These are phyloP conservation scores for Trichaptum fuscoviolaceum DNA, from an alignment of 768 basidiomycete genomes.

Conservation along the genomic window DNA sequence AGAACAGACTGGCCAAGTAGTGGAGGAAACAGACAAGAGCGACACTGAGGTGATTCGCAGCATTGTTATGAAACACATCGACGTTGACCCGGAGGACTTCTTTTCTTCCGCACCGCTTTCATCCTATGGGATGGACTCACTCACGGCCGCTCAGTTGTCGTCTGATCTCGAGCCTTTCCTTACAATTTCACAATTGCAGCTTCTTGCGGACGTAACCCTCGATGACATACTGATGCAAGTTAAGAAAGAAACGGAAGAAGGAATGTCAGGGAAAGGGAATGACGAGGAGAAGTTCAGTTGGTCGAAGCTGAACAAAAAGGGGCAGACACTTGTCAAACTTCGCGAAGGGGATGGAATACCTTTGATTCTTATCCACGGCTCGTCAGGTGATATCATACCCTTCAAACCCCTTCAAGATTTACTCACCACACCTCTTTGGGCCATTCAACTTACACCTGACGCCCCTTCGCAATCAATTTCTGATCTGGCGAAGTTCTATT, in stretches of 20 bases:
- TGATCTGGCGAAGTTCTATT: background rate
- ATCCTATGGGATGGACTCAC: too few relatives aligned
- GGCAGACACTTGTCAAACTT: background rate
- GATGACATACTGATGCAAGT: conserved; percentile 17
- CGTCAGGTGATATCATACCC: background rate
- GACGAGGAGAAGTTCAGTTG: background rate
- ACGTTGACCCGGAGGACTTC: too few relatives aligned
- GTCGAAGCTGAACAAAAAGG: background rate
- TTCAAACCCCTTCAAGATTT: background rate
- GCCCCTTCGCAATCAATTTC: background rate
- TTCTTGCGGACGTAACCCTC: conserved; percentile 29
- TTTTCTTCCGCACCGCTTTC: too few relatives aligned
- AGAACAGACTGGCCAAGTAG: too few relatives aligned
- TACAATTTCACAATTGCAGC: conserved; percentile 30
- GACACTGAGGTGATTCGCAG: too few relatives aligned
- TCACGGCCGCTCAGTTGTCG: too few relatives aligned
- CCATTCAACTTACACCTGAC: background rate
- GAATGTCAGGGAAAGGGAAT: too few relatives aligned
- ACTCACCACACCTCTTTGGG: background rate
- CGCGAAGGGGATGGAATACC: background rate
- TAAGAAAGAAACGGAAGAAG: too few relatives aligned
- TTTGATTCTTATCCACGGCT: background rate
- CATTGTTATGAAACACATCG: too few relatives aligned
- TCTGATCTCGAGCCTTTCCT: too few relatives aligned
- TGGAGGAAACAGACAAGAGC: too few relatives aligned